Base-by-base conservation (phyloP, 129 eudicot genomes). In the Silybum marianum region DNA sequence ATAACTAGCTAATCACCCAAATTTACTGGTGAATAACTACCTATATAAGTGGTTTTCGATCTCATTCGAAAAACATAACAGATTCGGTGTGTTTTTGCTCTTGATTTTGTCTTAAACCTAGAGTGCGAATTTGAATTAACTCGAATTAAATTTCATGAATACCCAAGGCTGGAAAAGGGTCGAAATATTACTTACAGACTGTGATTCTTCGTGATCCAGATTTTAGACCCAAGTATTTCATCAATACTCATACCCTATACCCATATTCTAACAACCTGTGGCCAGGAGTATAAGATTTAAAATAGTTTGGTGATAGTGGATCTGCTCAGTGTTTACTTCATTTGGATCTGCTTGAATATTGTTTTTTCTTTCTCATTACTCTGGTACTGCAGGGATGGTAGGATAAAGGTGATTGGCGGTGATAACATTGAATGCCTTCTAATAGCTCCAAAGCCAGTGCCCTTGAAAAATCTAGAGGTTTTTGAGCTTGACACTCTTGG, bases 331-430 rank as follows among this genome's bases (percentile, higher is more conserved):
- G 58, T 46, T 46, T 46, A 46, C 58, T 46, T 46, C 60, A 48
- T 48, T 48, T 16, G 18, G n/a, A 6, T 26, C 30, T 26, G 30
- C 30, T 26, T 26, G 30, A 26, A 26, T 26, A 26, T 26, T 1
- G 14, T 40, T 44, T 77, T 69, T 75, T 26, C 68, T 69, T 84
- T 70, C 8, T 9, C 42, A 4, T 78, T 76, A n/a, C 48, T 74
- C 22, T 84, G 78, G 77, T 81, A 28, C 42, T 78, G 58, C 83
- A 89, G 92, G 81, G 93, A 90, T 81, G 93, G 93, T 16, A 85
- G 85, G 82, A 90, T 90, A 58, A 90, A 90, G 79, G 83, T 90
- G 84, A 87, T 90, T 75, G 93, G 93, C 9, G 91, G 93, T 73
- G 82, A 85, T 84, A 85, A 87, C 80, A 87, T 90, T n/a, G 93